phyloP scores from a whole-genome alignment of 352 stramenopile species.

The Phytophthora tentaculata region DNA sequence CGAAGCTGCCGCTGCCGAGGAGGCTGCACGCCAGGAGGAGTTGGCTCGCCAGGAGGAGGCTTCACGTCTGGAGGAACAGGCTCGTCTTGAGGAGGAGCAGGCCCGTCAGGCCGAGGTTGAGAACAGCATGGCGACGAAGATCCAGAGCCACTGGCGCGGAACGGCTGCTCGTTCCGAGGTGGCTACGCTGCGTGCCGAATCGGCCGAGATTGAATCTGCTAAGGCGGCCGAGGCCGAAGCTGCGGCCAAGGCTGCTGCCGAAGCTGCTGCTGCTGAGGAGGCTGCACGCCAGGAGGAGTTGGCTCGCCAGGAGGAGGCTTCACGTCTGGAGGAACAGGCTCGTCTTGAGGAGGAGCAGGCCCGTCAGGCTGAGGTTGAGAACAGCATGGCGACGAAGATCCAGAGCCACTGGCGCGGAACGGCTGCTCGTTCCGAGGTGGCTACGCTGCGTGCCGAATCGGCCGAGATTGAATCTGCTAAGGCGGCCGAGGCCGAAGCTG shows the following conservation, averaged over 20 bases:
- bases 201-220: neutral
- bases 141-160: conserved; percentile 41
- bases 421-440: conserved; percentile 18
- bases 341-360: conserved; percentile 11
- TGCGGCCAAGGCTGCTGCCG: conserved; percentile 3
- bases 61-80: conserved; percentile 8
- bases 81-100: conserved; percentile 7
- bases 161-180: conserved; percentile 20
- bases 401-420: conserved; percentile 39
- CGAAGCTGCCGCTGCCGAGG: neutral
- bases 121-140: conserved; percentile 26
- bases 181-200: conserved; percentile 5
- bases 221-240: conserved; percentile 1
- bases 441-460: conserved; percentile 5
- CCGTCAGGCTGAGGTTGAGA: neutral
- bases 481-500: neutral
- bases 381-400: conserved; percentile 30
- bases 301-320: conserved; percentile 2
- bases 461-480: conserved; percentile 3
- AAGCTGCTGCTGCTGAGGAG: neutral
- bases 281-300: conserved; percentile 1
- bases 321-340: conserved; percentile 7
- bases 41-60: conserved; percentile 3
- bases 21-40: conserved; percentile 2
- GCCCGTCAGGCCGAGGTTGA: neutral